These are phyloP conservation scores for Venturiaceae sp. DNA, from an alignment of 2,329 filamentous ascomycete genomes.

Conservation along the genomic window DNA sequence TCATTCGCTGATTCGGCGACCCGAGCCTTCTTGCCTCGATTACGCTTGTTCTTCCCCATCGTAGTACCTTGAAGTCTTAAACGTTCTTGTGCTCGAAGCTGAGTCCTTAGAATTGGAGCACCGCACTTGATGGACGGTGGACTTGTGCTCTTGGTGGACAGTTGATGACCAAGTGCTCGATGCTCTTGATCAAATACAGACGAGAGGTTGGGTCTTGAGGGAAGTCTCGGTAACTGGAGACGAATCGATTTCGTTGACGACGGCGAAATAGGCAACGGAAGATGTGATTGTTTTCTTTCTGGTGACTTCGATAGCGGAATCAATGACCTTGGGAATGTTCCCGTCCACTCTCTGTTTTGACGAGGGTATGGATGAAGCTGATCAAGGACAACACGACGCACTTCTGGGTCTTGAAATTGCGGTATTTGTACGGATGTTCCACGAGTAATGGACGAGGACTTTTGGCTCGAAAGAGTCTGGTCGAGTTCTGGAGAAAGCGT, in stretches of 20 bases:
- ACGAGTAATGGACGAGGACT: not conserved
- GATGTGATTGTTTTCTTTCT: not conserved
- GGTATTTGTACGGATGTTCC: not conserved
- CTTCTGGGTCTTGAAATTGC: not conserved
- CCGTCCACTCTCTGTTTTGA: not conserved
- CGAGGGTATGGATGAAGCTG: not conserved
- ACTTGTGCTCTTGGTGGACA: not conserved
- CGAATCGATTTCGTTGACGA: not conserved
- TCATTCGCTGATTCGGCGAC: too few relatives aligned
- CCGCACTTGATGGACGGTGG: not conserved
- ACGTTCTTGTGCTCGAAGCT: conserved; percentile 4
- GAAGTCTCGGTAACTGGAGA: not conserved
- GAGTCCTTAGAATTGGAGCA: conserved; percentile 3
- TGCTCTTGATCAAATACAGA: not conserved
- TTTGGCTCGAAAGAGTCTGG: not conserved
- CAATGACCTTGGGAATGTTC: not conserved
- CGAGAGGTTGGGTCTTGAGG: not conserved
- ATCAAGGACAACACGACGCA: not conserved
- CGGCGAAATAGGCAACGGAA: not conserved
- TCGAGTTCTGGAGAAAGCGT: not conserved
- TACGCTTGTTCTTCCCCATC: too few relatives aligned
- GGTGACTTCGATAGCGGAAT: not conserved
- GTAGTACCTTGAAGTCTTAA: too few relatives aligned
- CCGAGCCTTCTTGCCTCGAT: too few relatives aligned
- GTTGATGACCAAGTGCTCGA: not conserved